Evolutionary conservation across 176 grass and related monocot species (phyloP), one percentile per base, ranked within the genome.

Genomic region (Thinopyrum elongatum): DNA sequence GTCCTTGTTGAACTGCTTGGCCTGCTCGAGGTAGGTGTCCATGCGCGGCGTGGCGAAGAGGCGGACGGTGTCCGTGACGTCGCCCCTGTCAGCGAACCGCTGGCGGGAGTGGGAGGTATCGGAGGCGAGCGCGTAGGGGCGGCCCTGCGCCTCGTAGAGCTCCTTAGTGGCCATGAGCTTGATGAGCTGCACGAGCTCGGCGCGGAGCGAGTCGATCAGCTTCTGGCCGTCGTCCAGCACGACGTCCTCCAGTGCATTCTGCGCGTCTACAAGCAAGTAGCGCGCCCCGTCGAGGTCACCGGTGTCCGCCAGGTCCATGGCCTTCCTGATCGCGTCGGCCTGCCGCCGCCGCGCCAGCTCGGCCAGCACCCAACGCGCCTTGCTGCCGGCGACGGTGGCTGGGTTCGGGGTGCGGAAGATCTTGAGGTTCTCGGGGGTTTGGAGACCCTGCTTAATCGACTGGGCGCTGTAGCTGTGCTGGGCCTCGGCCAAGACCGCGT

Each of bases 1-100:
- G 27, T 86, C 8, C 55, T 73, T 0, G 21, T 46, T 8, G 44
- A 85, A 85, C 25, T 66, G 1, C 38, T 26, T 38, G 21, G 77
- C 85, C 67, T 87, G 79, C 61, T 77, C 3, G 3, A 58, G 19
- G 46, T 82, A 87, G 0, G 23, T 4, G 23, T 59, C 46, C 86
- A 87, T 87, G 33, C 86, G 86, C 31, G 79, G 70, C 70, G 86
- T 87, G 30, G 46, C 86, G 61, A 58, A 87, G 79, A 82, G 86
- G 2, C 33, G 19, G 16, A 44, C 13, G 17, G 3, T 16, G 17
- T 87, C 61, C 14, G 17, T 35, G 46, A 77, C 79, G 17, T 28
- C 61, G 29, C 85, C 68, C 65, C 65, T 70, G 17, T 44, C 70
- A 4, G 70, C 79, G 9, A 39, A 74, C 7, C 86, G 70, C 86